Percentiles rank a stretch among this genome's conserved stretches.
These are phyloP conservation scores for Fagopyrum esculentum DNA, from an alignment of 148 eudicot species.

Conservation along the genomic window DNA sequence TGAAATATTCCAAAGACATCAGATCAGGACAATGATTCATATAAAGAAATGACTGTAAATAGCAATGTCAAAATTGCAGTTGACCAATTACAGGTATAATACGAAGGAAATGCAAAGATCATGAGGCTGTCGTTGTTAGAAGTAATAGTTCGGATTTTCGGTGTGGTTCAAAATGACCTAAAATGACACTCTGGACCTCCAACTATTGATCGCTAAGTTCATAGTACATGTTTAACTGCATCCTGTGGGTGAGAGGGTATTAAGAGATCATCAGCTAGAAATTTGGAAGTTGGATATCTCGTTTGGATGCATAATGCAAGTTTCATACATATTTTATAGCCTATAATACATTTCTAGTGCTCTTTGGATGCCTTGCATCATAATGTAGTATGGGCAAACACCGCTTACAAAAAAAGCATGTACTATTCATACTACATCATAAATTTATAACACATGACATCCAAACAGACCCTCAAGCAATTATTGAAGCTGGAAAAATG, in stretches of 20 bases:
- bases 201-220: not conserved
- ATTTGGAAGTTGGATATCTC: not conserved
- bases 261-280: not conserved
- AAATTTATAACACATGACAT: no score
- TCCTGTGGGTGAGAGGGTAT: not conserved
- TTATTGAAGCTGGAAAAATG: not conserved
- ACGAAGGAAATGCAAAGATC: slow-evolving; percentile 1
- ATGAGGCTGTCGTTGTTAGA: not conserved
- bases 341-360: no score
- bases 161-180: not conserved
- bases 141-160: not conserved
- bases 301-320: no score
- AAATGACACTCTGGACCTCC: not conserved
- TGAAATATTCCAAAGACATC: not conserved
- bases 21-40: not conserved
- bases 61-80: not conserved
- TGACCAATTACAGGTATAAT: not conserved
- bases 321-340: no score
- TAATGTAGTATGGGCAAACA: no score
- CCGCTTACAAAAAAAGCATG: no score
- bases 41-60: not conserved
- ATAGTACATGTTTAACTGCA: not conserved
- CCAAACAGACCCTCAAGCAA: not conserved
- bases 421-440: no score
- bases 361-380: no score